Evolutionary conservation across 768 basidiomycete species (phyloP).

Genomic region (Symmetrospora coprosmae): DNA sequence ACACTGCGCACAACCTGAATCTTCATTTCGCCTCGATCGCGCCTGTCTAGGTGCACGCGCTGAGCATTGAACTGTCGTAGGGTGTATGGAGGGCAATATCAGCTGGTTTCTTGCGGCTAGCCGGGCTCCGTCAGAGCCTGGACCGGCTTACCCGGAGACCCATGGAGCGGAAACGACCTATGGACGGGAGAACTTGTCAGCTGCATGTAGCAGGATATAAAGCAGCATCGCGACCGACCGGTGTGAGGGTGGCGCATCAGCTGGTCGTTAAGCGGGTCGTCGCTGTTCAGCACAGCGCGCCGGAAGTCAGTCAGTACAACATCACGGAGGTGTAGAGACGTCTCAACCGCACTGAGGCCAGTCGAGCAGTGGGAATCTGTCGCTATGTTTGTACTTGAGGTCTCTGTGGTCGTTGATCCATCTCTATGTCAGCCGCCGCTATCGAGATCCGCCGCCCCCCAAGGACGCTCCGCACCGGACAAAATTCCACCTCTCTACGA

Average conservation of each 20-base stretch:
- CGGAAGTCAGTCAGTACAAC: too few relatives aligned
- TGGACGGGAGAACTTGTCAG: not conserved
- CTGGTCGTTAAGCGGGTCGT: slow-evolving; percentile 6
- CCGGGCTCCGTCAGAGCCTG: not conserved
- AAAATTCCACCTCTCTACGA: slow-evolving; percentile 63
- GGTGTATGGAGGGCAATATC: slow-evolving; percentile 43
- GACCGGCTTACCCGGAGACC: not conserved
- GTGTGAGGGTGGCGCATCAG: not conserved
- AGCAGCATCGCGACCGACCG: not conserved
- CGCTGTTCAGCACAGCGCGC: too few relatives aligned
- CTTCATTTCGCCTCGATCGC: slow-evolving; percentile 31
- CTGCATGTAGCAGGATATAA: not conserved
- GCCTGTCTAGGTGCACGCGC: not conserved
- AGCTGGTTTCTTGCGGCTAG: not conserved
- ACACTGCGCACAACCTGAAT: slow-evolving; percentile 77
- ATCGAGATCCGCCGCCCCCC: too few relatives aligned
- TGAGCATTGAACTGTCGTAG: slow-evolving; percentile 36
- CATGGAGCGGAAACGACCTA: not conserved
- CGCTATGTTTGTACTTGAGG: slow-evolving; percentile 35
- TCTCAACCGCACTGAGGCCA: too few relatives aligned
- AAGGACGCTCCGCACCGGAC: too few relatives aligned
- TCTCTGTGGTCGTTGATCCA: too few relatives aligned
- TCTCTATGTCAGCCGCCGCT: too few relatives aligned
- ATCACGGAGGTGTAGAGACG: too few relatives aligned
- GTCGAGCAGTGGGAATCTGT: slow-evolving; percentile 53